Conservation (phyloP, 768 basidiomycete species). For the Tylopilus felleus region DNA sequence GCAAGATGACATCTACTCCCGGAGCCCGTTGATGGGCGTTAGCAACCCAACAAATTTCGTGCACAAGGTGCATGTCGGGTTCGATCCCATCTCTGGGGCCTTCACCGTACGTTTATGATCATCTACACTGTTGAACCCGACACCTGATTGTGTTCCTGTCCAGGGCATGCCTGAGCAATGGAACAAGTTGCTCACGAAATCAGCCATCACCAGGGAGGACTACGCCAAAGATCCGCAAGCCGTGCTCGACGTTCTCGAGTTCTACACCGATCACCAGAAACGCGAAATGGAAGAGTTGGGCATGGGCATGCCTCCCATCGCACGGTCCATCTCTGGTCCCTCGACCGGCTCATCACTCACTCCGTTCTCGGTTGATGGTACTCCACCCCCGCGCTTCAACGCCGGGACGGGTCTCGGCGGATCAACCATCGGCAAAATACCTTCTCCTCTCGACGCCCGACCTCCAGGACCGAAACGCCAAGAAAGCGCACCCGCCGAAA, state of each 20-base stretch:
- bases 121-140: background rate
- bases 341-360: constrained; percentile 31
- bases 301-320: constrained; percentile 29
- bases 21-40: constrained; percentile 90
- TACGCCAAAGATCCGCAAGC: constrained; percentile 97
- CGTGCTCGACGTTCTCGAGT: constrained; percentile 95
- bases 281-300: constrained; percentile 77
- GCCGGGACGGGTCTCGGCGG: constrained; percentile 93
- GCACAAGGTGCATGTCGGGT: constrained; percentile 97
- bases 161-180: constrained; percentile 97
- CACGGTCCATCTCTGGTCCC: constrained; percentile 20
- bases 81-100: constrained; percentile 88
- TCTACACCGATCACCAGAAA: constrained; percentile 97
- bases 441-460: constrained; percentile 36
- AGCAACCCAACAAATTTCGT: constrained; percentile 96
- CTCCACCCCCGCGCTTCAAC: constrained; percentile 75
- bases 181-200: constrained; percentile 94
- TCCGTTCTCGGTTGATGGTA: constrained; percentile 32
- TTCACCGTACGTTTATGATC: constrained; percentile 72
- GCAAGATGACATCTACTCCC: constrained; percentile 95
- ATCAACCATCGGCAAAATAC: constrained; percentile 43
- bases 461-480: constrained; percentile 40
- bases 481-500: constrained; percentile 42
- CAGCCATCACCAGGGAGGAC: constrained; percentile 96
- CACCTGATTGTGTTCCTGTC: background rate